phyloP scores from a whole-genome alignment of 345 rosid species.

The Boechera divaricarpa region DNA sequence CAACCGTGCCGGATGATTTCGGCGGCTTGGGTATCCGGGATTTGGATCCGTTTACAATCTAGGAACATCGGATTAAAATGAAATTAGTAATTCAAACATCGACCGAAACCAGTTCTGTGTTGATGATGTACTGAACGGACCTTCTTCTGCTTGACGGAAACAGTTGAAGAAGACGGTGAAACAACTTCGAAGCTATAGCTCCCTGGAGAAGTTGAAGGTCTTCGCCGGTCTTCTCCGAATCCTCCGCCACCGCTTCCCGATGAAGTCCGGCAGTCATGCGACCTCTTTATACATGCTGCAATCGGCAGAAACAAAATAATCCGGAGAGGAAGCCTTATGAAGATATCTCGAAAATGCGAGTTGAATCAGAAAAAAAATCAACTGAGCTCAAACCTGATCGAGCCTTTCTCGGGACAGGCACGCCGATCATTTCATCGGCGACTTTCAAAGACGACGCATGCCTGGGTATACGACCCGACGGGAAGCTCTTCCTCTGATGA shows the following conservation, averaged over 20 bases:
- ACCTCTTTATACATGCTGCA: slow-evolving; percentile 64
- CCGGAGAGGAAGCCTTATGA: too few species aligned
- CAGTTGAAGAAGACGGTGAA: slow-evolving; percentile 55
- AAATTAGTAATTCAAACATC: not conserved
- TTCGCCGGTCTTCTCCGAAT: slow-evolving; percentile 48
- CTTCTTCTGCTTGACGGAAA: slow-evolving; percentile 57
- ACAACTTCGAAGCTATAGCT: slow-evolving; percentile 47
- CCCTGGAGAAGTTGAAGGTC: slow-evolving; percentile 54
- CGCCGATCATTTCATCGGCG: slow-evolving; percentile 59
- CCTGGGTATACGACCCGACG: slow-evolving; percentile 29
- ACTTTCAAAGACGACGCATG: slow-evolving; percentile 40
- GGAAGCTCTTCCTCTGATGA: slow-evolving; percentile 31
- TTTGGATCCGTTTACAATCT: slow-evolving; percentile 52
- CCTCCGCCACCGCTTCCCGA: slow-evolving; percentile 55
- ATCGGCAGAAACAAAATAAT: not conserved
- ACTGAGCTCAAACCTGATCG: slow-evolving; percentile 54
- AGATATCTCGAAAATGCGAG: not conserved
- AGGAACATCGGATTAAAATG: not conserved
- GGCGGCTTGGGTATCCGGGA: slow-evolving; percentile 49
- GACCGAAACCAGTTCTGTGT: slow-evolving; percentile 4
- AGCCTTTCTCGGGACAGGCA: slow-evolving; percentile 66
- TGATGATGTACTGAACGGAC: slow-evolving; percentile 29
- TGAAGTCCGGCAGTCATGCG: slow-evolving; percentile 54
- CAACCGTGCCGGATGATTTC: slow-evolving; percentile 44
- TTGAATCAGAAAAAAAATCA: not conserved